Percentiles rank a stretch among this genome's conserved stretches.
phyloP scores from a whole-genome alignment of 2,329 filamentous ascomycete genomes.

The Malbranchea cinnamomea region DNA sequence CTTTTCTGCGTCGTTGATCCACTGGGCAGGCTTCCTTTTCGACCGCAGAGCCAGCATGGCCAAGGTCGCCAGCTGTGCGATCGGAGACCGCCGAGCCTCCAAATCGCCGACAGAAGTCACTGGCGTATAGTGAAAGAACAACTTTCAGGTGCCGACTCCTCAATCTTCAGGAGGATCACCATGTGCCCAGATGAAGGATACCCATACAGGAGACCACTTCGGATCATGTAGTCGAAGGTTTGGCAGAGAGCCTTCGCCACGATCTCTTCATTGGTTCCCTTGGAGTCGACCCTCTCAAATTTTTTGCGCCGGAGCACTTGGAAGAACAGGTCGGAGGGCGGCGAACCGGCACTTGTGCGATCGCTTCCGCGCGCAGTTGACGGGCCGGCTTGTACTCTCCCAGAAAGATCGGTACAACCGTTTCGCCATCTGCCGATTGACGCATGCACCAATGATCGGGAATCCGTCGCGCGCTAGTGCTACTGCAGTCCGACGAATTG shows the following conservation, averaged over 20 bases:
- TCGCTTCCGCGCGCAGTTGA: conserved; percentile 1
- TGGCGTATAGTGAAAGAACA: neutral
- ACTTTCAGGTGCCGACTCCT: conserved; percentile 1
- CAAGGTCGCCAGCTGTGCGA: conserved; percentile 1
- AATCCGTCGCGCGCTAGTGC: no score
- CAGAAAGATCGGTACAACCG: neutral
- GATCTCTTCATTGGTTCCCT: conserved; percentile 2
- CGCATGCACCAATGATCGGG: conserved; percentile 2
- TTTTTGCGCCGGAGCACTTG: conserved; percentile 1
- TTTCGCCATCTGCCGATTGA: neutral
- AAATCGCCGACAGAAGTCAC: neutral
- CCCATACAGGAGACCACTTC: conserved; percentile 1
- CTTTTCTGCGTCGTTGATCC: conserved; percentile 3
- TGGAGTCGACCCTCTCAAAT: conserved; percentile 1
- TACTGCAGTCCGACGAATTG: no score
- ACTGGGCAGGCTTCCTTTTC: neutral
- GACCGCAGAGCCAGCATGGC: neutral
- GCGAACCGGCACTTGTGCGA: neutral
- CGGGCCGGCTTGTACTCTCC: neutral
- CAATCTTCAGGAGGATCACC: conserved; percentile 2
- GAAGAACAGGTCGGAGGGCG: neutral
- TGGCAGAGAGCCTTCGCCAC: conserved; percentile 2
- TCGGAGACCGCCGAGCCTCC: neutral
- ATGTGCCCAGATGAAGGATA: neutral
- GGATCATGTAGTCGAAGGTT: conserved; percentile 3